phyloP scores from a whole-genome alignment of 768 basidiomycete species.

The Russula ochroleuca region DNA sequence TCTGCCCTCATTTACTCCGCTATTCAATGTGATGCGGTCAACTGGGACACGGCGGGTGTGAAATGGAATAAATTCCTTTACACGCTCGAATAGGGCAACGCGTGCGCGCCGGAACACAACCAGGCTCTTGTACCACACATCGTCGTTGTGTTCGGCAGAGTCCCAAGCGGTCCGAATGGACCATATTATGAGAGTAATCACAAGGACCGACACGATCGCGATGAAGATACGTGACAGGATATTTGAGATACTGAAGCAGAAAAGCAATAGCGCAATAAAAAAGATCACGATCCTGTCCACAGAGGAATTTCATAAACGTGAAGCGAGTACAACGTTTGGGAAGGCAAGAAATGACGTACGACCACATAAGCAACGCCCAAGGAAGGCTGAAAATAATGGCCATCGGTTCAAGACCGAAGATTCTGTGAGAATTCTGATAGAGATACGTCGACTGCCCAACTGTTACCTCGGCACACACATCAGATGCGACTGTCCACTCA shows the following conservation, averaged over 20 bases:
- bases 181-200: background rate
- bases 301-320: background rate
- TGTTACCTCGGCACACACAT: background rate
- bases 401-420: conserved; percentile 47
- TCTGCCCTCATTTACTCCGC: background rate
- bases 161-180: conserved; percentile 4
- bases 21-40: background rate
- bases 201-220: background rate
- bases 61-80: background rate
- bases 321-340: background rate
- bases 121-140: background rate
- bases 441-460: conserved; percentile 31
- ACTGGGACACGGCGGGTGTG: background rate
- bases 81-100: background rate
- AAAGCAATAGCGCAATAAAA: conserved; percentile 1
- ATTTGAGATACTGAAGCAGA: conserved; percentile 12
- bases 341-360: conserved; percentile 38
- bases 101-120: background rate
- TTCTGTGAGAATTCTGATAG: conserved; percentile 29
- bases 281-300: conserved; percentile 1
- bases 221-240: conserved; percentile 11
- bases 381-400: conserved; percentile 54
- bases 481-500: background rate
- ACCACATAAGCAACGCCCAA: conserved; percentile 56
- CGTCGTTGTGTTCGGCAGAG: background rate